phyloP scores from a whole-genome alignment of 2,329 filamentous ascomycete species.

The Trichophyton equinum region DNA sequence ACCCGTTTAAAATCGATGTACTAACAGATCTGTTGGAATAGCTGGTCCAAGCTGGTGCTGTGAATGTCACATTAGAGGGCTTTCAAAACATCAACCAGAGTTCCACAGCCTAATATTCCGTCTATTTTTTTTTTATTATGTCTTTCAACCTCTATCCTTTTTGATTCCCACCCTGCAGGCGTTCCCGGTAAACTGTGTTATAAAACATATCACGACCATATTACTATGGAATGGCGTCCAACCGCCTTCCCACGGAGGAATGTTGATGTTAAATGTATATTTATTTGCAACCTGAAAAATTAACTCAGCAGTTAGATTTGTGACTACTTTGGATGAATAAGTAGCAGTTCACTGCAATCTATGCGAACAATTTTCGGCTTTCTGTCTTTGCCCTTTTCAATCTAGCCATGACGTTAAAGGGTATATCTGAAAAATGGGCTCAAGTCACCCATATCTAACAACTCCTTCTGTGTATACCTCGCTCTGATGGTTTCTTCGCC shows the following conservation, averaged over 20 bases:
- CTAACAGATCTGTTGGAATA: constrained; percentile 28
- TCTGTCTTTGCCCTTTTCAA: background rate
- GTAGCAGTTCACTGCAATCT: background rate
- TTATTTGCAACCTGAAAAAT: background rate
- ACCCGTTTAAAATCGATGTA: background rate
- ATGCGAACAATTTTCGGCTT: background rate
- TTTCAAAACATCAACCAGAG: constrained; percentile 49
- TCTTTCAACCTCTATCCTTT: background rate
- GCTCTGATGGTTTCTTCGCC: constrained; percentile 23
- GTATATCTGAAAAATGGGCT: constrained; percentile 30
- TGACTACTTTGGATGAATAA: background rate
- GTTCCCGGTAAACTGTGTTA: constrained; percentile 3
- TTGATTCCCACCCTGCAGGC: constrained; percentile 2
- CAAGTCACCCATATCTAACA: constrained; percentile 18
- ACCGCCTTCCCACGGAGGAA: constrained; percentile 2
- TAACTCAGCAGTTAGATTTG: background rate
- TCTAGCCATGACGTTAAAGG: constrained; percentile 1
- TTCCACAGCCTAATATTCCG: background rate
- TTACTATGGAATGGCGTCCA: constrained; percentile 3
- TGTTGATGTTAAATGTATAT: constrained; percentile 1
- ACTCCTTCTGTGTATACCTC: constrained; percentile 25
- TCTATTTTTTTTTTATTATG: background rate
- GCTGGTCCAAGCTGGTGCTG: constrained; percentile 89
- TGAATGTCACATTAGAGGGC: constrained; percentile 71
- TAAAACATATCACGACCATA: constrained; percentile 4